These are phyloP conservation scores for Wickerhamomyces sp. DNA, from an alignment of 1,139 yeast genomes.

Conservation along the genomic window DNA sequence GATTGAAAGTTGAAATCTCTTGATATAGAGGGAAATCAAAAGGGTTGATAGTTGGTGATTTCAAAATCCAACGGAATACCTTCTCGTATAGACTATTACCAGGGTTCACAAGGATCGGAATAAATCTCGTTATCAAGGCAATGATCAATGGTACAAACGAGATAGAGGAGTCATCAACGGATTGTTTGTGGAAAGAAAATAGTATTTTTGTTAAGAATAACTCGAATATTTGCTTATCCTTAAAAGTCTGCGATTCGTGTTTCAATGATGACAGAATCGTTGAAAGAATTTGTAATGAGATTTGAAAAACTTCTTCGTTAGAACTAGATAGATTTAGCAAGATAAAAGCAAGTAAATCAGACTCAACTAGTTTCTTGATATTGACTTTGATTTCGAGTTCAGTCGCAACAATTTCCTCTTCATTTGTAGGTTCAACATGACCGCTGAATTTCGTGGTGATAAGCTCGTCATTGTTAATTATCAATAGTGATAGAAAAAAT, in stretches of 20 bases:
- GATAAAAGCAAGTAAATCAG: slow-evolving; percentile 53
- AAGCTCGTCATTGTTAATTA: slow-evolving; percentile 60
- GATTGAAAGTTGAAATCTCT: slow-evolving; percentile 38
- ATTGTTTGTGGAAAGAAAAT: slow-evolving; percentile 36
- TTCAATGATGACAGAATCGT: slow-evolving; percentile 38
- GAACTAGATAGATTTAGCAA: slow-evolving; percentile 50
- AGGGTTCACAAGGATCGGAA: slow-evolving; percentile 59
- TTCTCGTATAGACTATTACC: slow-evolving; percentile 71
- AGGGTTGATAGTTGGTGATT: slow-evolving; percentile 39
- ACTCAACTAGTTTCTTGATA: slow-evolving; percentile 53
- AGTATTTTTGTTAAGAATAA: slow-evolving; percentile 60
- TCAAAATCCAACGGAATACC: slow-evolving; percentile 54
- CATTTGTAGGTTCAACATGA: neutral
- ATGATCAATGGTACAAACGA: slow-evolving; percentile 37
- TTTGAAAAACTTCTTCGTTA: slow-evolving; percentile 45
- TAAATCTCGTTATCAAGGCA: slow-evolving; percentile 48
- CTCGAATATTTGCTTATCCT: slow-evolving; percentile 55
- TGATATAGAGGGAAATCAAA: slow-evolving; percentile 65
- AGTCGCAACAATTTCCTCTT: slow-evolving; percentile 23
- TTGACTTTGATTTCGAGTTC: slow-evolving; percentile 38
- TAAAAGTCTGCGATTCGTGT: slow-evolving; percentile 35
- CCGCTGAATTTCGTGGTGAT: slow-evolving; percentile 31
- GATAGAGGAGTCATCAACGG: slow-evolving; percentile 20
- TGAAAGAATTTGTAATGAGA: slow-evolving; percentile 40
- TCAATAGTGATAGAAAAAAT: slow-evolving; percentile 52